A percentile compares a stretch with the other conserved stretches of the same genome.
Evolutionary conservation across 1,139 yeast species (phyloP).

Genomic region (Suhomyces wounanorum): DNA sequence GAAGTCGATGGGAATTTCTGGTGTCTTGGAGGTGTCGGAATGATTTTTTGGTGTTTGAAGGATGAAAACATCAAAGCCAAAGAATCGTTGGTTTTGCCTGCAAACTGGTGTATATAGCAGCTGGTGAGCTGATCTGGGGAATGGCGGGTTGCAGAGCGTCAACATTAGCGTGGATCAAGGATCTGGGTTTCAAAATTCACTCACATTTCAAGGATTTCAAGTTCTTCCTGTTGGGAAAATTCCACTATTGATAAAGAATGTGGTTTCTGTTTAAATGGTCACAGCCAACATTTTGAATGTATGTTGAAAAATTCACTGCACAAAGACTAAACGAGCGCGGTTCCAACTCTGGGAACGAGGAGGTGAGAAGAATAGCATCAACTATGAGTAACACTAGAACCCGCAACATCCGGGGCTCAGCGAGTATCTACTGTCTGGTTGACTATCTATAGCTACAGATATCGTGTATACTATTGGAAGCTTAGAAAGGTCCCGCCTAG

Average conservation of each 20-base stretch:
- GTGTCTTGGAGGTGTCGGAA: too few species aligned
- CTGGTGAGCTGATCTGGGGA: neutral
- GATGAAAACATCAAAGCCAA: neutral
- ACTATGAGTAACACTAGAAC: too few species aligned
- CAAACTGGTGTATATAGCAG: neutral
- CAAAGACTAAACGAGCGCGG: conserved; percentile 13
- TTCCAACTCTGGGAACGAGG: neutral
- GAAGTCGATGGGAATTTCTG: too few species aligned
- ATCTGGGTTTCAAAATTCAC: neutral
- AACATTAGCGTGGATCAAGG: neutral
- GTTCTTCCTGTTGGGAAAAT: conserved; percentile 6
- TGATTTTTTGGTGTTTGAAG: neutral
- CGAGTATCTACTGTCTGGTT: too few species aligned
- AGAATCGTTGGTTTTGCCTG: neutral
- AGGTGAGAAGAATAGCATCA: neutral
- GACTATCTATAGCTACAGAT: too few species aligned
- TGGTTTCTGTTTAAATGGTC: conserved; percentile 3
- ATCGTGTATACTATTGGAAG: too few species aligned
- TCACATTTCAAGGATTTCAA: conserved; percentile 7
- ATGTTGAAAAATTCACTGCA: conserved; percentile 10
- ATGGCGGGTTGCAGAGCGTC: neutral
- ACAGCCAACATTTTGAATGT: conserved; percentile 12
- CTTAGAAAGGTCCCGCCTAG: too few species aligned
- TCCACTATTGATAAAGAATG: conserved; percentile 6
- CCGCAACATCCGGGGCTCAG: neutral